phyloP scores from a whole-genome alignment of 805 yeast genomes.

The Candida namnaoensis region DNA sequence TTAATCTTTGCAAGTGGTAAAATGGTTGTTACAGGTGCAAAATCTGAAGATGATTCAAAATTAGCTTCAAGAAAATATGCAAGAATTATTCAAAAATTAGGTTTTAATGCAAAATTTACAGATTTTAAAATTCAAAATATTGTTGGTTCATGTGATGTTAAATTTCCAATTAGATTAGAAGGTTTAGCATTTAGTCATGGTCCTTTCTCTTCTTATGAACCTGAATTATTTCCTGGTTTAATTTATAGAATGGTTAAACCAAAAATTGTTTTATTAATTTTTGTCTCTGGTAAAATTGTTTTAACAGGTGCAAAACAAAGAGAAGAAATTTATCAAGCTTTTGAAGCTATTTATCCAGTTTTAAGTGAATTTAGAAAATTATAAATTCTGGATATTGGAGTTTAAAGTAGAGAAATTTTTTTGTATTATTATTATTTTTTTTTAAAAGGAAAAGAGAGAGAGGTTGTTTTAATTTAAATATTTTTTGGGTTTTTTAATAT shows the following conservation, averaged over 20 bases:
- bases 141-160: constrained; percentile 97
- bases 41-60: constrained; percentile 97
- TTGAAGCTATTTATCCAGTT: constrained; percentile 97
- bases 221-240: constrained; percentile 95
- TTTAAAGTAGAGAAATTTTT: too few species aligned
- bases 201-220: constrained; percentile 96
- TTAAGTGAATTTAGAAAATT: constrained; percentile 92
- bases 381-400: constrained; percentile 10
- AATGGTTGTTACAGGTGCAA: constrained; percentile 99
- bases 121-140: constrained; percentile 97
- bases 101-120: constrained; percentile 95
- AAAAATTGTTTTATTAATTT: constrained; percentile 88
- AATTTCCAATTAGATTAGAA: constrained; percentile 94
- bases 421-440: too few species aligned
- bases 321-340: constrained; percentile 96
- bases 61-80: constrained; percentile 97
- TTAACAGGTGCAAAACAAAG: constrained; percentile 98
- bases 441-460: too few species aligned
- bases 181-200: constrained; percentile 98
- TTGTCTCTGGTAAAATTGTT: constrained; percentile 96
- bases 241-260: constrained; percentile 99
- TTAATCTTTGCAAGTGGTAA: constrained; percentile 97
- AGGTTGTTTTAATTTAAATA: too few species aligned
- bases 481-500: too few species aligned
- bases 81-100: constrained; percentile 94